Evolutionary conservation across 164 flowering plant genomes (phyloP).

Genomic region (Vitis cinerea): DNA sequence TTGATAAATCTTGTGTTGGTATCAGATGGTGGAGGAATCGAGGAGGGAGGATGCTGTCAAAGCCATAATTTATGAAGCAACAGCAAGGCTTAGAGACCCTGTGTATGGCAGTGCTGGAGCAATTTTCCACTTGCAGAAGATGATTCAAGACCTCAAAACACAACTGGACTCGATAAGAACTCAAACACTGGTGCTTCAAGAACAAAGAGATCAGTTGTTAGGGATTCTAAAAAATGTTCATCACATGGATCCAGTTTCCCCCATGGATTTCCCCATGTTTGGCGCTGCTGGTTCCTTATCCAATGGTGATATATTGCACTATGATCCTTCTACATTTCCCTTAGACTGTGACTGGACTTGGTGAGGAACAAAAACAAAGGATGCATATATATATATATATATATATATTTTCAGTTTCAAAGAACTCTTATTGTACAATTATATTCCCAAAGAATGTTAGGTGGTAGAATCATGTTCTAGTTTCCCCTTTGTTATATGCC

Average conservation of each 20-base stretch:
- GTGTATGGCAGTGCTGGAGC: constrained; percentile 39
- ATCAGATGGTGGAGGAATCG: constrained; percentile 38
- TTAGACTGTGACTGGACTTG: no score
- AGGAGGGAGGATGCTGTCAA: constrained; percentile 43
- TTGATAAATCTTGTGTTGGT: not conserved
- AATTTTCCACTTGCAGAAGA: constrained; percentile 32
- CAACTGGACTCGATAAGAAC: constrained; percentile 20
- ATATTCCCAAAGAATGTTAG: no score
- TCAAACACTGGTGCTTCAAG: constrained; percentile 13
- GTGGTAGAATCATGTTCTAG: no score
- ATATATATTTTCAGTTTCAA: no score
- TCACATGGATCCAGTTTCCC: constrained; percentile 4
- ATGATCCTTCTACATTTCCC: constrained; percentile 9
- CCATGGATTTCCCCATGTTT: constrained; percentile 1
- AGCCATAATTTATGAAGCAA: constrained; percentile 40
- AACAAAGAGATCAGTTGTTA: constrained; percentile 24
- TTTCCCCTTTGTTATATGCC: no score
- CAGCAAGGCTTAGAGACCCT: constrained; percentile 35
- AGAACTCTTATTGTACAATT: no score
- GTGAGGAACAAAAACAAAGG: no score
- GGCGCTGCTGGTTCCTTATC: not conserved
- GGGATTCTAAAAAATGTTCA: constrained; percentile 21
- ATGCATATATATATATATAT: no score
- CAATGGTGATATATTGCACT: constrained; percentile 1
- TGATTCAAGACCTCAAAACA: constrained; percentile 21